These are phyloP conservation scores for Leccinellum rugosiceps DNA, from an alignment of 768 basidiomycete genomes.

Conservation along the genomic window DNA sequence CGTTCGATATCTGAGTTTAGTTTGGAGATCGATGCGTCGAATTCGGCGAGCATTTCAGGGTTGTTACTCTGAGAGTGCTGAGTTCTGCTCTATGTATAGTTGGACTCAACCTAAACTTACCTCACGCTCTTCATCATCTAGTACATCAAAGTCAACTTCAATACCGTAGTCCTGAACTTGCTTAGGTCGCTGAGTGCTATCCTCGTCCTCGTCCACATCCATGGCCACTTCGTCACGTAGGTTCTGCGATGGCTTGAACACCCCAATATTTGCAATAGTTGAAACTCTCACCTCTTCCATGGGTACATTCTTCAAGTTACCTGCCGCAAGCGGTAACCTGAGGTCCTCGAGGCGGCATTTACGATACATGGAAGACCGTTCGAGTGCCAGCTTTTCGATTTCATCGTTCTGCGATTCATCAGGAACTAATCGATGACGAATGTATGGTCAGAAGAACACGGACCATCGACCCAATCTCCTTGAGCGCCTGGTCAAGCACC, in stretches of 20 bases:
- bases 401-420: slow-evolving; percentile 64
- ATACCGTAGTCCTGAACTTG: slow-evolving; percentile 81
- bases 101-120: slow-evolving; percentile 34
- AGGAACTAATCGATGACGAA: slow-evolving; percentile 10
- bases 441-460: slow-evolving; percentile 28
- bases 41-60: slow-evolving; percentile 59
- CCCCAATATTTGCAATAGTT: background rate
- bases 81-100: background rate
- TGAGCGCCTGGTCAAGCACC: slow-evolving; percentile 80
- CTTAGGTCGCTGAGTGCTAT: slow-evolving; percentile 70
- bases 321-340: slow-evolving; percentile 69
- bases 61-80: slow-evolving; percentile 49
- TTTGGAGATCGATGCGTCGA: slow-evolving; percentile 71
- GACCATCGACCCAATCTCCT: slow-evolving; percentile 84
- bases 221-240: slow-evolving; percentile 84
- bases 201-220: slow-evolving; percentile 90
- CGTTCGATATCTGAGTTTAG: slow-evolving; percentile 79
- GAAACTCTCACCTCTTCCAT: slow-evolving; percentile 79
- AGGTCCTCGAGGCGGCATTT: slow-evolving; percentile 95
- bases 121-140: slow-evolving; percentile 74
- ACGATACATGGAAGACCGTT: slow-evolving; percentile 83
- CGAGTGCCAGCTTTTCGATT: slow-evolving; percentile 83
- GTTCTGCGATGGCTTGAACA: slow-evolving; percentile 45
- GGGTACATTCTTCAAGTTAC: slow-evolving; percentile 81
- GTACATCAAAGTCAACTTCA: slow-evolving; percentile 75